Conservation (phyloP, 352 stramenopile species). For the Phytophthora colocasiae region DNA sequence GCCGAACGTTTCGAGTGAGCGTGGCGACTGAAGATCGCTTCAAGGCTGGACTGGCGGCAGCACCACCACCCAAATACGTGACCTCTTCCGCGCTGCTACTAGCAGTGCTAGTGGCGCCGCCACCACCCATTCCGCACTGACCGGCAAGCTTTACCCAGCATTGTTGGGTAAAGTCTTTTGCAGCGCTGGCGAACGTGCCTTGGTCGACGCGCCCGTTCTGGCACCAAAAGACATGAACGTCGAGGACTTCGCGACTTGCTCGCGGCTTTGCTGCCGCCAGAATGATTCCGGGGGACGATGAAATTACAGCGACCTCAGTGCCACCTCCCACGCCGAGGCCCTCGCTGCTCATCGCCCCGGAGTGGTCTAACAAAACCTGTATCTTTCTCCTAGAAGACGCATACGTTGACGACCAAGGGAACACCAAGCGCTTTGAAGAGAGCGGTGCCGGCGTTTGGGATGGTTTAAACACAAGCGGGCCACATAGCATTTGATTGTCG, state of each 20-base stretch:
- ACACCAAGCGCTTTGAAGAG: not conserved
- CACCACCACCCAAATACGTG: slow-evolving; percentile 5
- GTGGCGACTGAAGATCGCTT: slow-evolving; percentile 10
- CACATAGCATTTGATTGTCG: slow-evolving; percentile 17
- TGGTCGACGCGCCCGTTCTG: too few relatives aligned
- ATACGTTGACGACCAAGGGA: slow-evolving; percentile 7
- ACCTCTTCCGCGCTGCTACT: too few relatives aligned
- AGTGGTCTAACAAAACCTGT: slow-evolving; percentile 4
- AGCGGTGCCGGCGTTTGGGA: slow-evolving; percentile 1
- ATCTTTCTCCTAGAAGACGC: not conserved
- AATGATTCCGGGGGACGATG: not conserved
- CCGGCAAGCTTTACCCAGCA: slow-evolving; percentile 13
- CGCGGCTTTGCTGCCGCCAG: not conserved
- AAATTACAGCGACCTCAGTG: slow-evolving; percentile 5
- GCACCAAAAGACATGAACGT: not conserved
- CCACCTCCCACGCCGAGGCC: not conserved
- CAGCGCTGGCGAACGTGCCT: too few relatives aligned
- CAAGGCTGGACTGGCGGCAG: slow-evolving; percentile 11
- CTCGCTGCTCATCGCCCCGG: slow-evolving; percentile 10
- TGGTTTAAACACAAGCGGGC: not conserved
- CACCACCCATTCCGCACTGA: too few relatives aligned
- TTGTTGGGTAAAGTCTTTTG: too few relatives aligned
- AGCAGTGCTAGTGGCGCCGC: too few relatives aligned
- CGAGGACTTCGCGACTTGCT: not conserved
- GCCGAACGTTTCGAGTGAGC: slow-evolving; percentile 30